phyloP scores from a whole-genome alignment of 768 basidiomycete species.

The Rickenella mellea region DNA sequence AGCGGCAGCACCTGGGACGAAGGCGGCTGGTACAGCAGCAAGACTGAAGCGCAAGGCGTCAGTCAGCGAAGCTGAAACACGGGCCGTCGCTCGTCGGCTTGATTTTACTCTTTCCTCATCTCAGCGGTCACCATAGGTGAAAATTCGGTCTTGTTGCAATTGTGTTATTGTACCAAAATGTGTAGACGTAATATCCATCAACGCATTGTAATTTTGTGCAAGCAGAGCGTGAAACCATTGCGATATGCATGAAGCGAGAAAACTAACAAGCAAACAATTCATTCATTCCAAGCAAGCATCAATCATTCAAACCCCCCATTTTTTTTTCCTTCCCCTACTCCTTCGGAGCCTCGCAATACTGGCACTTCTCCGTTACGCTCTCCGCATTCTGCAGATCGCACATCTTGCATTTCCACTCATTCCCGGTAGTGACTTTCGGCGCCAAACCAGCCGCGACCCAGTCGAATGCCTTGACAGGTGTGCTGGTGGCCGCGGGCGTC shows the following conservation, averaged over 20 bases:
- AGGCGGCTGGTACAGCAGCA: slow-evolving; percentile 32
- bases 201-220: background rate
- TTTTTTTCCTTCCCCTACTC: slow-evolving; percentile 2
- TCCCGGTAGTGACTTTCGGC: slow-evolving; percentile 8
- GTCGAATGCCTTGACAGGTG: slow-evolving; percentile 16
- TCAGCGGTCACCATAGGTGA: slow-evolving; percentile 20
- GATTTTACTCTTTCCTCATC: slow-evolving; percentile 56
- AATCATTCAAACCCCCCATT: background rate
- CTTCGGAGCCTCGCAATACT: slow-evolving; percentile 37
- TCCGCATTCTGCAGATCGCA: slow-evolving; percentile 34
- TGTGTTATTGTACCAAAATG: too few species aligned
- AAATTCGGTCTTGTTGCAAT: slow-evolving; percentile 2
- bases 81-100: slow-evolving; percentile 59
- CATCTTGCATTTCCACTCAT: slow-evolving; percentile 17
- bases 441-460: slow-evolving; percentile 21
- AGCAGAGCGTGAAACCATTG: background rate
- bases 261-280: too few species aligned
- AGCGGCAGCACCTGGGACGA: slow-evolving; percentile 41
- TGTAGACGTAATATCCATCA: too few species aligned
- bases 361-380: slow-evolving; percentile 35
- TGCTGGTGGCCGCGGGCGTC: slow-evolving; percentile 8
- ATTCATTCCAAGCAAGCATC: background rate
- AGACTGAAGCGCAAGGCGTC: slow-evolving; percentile 66
- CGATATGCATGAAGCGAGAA: background rate
- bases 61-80: slow-evolving; percentile 37